Percentiles rank a stretch among this genome's conserved stretches.
Evolutionary conservation across 1,139 yeast species (phyloP).

Genomic region (Suhomyces panamericanus): DNA sequence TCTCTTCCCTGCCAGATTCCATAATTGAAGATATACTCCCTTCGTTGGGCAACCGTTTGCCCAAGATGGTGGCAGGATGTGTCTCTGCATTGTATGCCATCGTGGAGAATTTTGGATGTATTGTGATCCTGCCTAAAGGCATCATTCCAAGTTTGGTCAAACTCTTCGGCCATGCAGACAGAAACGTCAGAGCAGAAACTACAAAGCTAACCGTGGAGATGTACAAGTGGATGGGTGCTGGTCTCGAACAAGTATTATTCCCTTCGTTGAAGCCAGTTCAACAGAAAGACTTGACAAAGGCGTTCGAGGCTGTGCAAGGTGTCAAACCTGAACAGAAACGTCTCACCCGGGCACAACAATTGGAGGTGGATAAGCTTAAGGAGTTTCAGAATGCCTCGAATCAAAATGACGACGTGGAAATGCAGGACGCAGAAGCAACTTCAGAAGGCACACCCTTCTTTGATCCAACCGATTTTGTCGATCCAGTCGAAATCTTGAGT

Average conservation of each 20-base stretch:
- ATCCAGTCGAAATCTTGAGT: conserved; percentile 57
- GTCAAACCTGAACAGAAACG: conserved; percentile 56
- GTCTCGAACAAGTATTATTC: conserved; percentile 59
- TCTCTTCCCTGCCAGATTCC: conserved; percentile 58
- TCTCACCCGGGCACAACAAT: conserved; percentile 52
- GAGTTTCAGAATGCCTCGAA: conserved; percentile 15
- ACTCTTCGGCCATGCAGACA: conserved; percentile 84
- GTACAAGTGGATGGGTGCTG: conserved; percentile 74
- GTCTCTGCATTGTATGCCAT: conserved; percentile 57
- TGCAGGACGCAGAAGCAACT: conserved; percentile 33
- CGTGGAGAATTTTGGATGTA: conserved; percentile 70
- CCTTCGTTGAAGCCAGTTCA: conserved; percentile 86
- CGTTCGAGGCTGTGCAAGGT: conserved; percentile 55
- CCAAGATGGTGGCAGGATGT: conserved; percentile 77
- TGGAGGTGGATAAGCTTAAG: conserved; percentile 20
- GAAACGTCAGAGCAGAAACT: conserved; percentile 80
- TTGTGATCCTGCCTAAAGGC: conserved; percentile 56
- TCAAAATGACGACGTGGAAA: conserved; percentile 39
- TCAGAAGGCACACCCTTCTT: conserved; percentile 19
- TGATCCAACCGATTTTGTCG: conserved; percentile 42
- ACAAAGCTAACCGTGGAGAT: conserved; percentile 67
- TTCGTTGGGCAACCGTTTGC: conserved; percentile 60
- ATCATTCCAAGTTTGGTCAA: conserved; percentile 63
- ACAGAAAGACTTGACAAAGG: conserved; percentile 76
- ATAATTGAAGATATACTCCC: conserved; percentile 71